Evolutionary conservation across 2,329 filamentous ascomycete species (phyloP).

Genomic region (Talaromyces sp.): DNA sequence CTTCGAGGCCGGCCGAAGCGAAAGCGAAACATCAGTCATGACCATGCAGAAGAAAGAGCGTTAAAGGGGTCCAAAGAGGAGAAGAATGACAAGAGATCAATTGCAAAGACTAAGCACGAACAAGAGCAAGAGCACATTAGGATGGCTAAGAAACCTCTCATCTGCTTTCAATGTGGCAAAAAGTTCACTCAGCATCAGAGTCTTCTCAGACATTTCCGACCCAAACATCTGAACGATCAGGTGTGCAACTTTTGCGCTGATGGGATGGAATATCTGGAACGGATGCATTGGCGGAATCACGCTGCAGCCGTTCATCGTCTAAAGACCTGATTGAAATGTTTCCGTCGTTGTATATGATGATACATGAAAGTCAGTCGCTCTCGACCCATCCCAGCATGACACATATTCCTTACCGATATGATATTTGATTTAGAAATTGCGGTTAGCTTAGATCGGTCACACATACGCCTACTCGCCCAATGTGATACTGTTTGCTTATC

Average conservation of each 20-base stretch:
- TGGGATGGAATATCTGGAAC: neutral
- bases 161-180: conserved; percentile 21
- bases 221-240: conserved; percentile 18
- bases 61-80: neutral
- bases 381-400: no score
- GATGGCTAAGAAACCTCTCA: conserved; percentile 14
- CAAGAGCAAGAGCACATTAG: conserved; percentile 5
- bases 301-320: neutral
- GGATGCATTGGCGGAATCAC: neutral
- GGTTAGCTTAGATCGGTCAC: no score
- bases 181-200: conserved; percentile 20
- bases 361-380: no score
- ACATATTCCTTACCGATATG: no score
- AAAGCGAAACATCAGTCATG: neutral
- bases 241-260: conserved; percentile 19
- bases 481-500: no score
- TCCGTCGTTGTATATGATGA: no score
- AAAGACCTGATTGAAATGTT: neutral
- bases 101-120: conserved; percentile 11
- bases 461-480: no score
- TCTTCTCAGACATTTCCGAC: conserved; percentile 21
- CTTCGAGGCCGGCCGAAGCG: conserved; percentile 18
- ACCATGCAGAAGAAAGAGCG: neutral
- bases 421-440: no score
- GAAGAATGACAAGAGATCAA: conserved; percentile 7